Base-by-base conservation (phyloP, 306 rosid species). In the Luffa aegyptiaca region DNA sequence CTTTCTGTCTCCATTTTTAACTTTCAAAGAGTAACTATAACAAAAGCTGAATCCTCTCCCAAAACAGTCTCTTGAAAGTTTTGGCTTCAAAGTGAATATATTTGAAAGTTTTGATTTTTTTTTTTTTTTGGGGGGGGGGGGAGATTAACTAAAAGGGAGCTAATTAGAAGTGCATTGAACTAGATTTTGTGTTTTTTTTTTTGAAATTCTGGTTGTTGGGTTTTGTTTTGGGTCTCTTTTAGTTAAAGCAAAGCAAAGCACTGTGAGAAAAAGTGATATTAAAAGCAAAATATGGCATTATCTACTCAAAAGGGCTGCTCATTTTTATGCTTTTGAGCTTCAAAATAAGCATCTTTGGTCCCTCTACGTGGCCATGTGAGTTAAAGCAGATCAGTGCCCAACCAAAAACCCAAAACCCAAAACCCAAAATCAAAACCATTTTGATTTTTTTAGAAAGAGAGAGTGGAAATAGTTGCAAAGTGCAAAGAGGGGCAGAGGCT, bases 231-330 rank as follows among this genome's bases (percentile, higher is more conserved):
- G 31, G 73, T 84, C 77, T 84, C 93, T 89, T 91, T 91, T 96
- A 84, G 65, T 89, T 88, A 93, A 96, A 96, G 98, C 10, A 42
- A 69, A 69, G 49, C 87, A 89, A 90, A 91, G 97, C 82, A 81
- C 85, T 88, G 84, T 86, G 83, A 86, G 87, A 84, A 87, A 93
- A 93, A 58, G 92, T 91, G 89, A 82, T 81, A 89, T 88, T 89
- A 88, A 95, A 93, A 96, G 96, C 84, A 96, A 91, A 91, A 91
- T 87, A 93, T 95, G 97, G 97, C 97, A 93, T 93, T 95, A 93
- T 93, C 96, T 93, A 95, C 97, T 95, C 96, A 93, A 93, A 93
- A 91, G 99, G 90, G 90, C 78, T 35, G 81, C 63, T 44, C 41
- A 35, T 63, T 76, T 35, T 63, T 45, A 61, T 46, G 81, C 75